A percentile compares a stretch with the other conserved stretches of the same genome.
phyloP scores from a whole-genome alignment of 2,329 filamentous ascomycete genomes.

The Stachybotrys elegans region DNA sequence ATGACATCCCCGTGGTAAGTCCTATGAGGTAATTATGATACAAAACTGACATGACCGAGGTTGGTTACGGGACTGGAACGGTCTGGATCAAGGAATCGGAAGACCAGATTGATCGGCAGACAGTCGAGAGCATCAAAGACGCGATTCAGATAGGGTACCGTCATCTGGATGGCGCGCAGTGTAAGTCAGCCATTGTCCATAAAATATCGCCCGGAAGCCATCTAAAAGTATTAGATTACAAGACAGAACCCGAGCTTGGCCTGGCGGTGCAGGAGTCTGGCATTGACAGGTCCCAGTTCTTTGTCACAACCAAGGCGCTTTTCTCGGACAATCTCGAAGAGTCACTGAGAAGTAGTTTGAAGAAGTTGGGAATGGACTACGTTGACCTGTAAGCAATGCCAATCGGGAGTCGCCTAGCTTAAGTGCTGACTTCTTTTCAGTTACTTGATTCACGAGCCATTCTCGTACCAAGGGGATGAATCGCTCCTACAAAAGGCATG shows the following conservation, averaged over 20 bases:
- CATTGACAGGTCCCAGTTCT: conserved; percentile 2
- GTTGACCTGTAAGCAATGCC: conserved; percentile 1
- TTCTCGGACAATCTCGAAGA: not conserved
- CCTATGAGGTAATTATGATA: too few relatives aligned
- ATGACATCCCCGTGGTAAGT: too few relatives aligned
- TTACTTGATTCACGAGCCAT: not conserved
- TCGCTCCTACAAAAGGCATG: not conserved
- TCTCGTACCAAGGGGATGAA: not conserved
- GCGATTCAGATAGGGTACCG: conserved; percentile 6
- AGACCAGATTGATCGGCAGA: conserved; percentile 3
- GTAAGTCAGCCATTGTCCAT: conserved; percentile 1
- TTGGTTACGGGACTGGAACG: conserved; percentile 4
- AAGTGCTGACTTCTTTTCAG: not conserved
- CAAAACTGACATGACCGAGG: not conserved
- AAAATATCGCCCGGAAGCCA: too few relatives aligned
- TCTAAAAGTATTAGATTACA: conserved; percentile 3
- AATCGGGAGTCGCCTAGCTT: too few relatives aligned
- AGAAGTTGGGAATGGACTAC: not conserved
- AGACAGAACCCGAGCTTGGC: conserved; percentile 4
- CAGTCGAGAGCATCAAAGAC: conserved; percentile 1
- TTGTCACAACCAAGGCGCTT: conserved; percentile 5
- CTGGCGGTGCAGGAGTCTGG: conserved; percentile 2
- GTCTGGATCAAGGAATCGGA: conserved; percentile 5
- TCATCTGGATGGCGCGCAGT: conserved; percentile 8
- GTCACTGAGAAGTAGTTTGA: not conserved